Evolutionary conservation across 352 stramenopile species (phyloP), one percentile per base, ranked within the genome.

Genomic region (Peronospora farinosa): DNA sequence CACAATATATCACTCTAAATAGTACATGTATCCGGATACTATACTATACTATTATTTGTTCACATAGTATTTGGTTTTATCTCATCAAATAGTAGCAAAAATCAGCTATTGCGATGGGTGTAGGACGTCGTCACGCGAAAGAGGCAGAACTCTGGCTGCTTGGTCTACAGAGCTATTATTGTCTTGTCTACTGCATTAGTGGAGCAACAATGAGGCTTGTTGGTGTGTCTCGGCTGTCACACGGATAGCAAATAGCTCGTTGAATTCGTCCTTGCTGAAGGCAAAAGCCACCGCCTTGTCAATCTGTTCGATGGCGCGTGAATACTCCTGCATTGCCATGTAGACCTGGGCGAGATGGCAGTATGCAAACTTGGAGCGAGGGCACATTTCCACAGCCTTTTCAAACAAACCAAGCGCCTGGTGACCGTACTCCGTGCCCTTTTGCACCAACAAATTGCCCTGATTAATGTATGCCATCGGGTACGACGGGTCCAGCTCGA

Each of bases 401-500:
- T 91, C 74, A 47, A 91, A 91, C 37, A 91, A 58, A 21, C 60
- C 64, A 7, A 91, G 67, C 48, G 80, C 80, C 49, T 82, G 71
- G 55, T 82, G 73, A 37, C 73, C 80, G 51, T 76, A 83, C 52
- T 87, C 74, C 19, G 73, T 62, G 47, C 78, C 78, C 56, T 86
- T 84, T 46, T 87, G 78, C 53, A 88, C 76, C 40, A 91, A 49
- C 56, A 91, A 54, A 43, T 86, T 88, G 53, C 80, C 80, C 59
- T 86, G 73, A 63, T 91, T 91, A 60, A 91, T 88, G 71, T 91
- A 91, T 46, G 78, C 78, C 80, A 91, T 89, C 47, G 80, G 80
- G 57, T 91, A 91, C 47, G 80, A 71, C 43, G 80, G 66, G 69
- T 91, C 78, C 47, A 91, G 56, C 47, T 74, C 72, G 23, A 88